Evolutionary conservation across 306 rosid genomes (phyloP), one percentile per base, ranked within the genome.

Genomic region (Acacia acuminata): DNA sequence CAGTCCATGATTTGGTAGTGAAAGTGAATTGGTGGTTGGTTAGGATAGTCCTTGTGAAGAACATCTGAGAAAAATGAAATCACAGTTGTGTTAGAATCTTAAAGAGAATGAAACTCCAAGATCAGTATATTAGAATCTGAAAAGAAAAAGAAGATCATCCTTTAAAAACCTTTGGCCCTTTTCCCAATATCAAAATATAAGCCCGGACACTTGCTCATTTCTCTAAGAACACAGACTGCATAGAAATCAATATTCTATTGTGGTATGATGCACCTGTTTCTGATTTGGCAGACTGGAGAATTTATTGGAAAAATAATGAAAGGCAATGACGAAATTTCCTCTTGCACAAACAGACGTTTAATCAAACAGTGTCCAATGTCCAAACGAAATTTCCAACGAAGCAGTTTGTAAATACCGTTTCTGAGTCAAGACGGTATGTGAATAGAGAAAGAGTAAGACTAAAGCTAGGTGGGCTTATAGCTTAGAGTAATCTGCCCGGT

Each of bases 81-180:
- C 22, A 73, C 84, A 73, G 9, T 25, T 14, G 79, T 76, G 60
- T 88, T 14, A 89, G 71, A 75, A 67, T 44, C 56, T n/a, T 51
- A 51, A 45, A 73, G 38, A 60, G 61, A 73, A 80, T 38, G n/a
- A 50, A 36, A 16, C 82, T 77, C 66, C 15, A 74, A 76, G 58
- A 71, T 77, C 24, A 78, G 19, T 20, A 55, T 7, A 20, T 55
- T 3, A 30, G 30, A 58, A 76, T 40, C 36, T 8, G 34, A 43
- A 58, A 51, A 36, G 19, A 17, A 82, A 7, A 42, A 73, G 2
- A 9, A 81, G 36, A 38, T 77, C 70, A 73, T 71, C 38, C 19
- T 67, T n/a, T n/a, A 79, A 45, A 92, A 45, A 92, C 97, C 94
- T 92, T 82, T 89, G 78, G 94, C 94, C 61, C 86, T 89, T 85